Percentiles rank a stretch among this genome's conserved stretches.
Conservation (phyloP, 768 basidiomycete species). For the Kwoniella europaea region DNA sequence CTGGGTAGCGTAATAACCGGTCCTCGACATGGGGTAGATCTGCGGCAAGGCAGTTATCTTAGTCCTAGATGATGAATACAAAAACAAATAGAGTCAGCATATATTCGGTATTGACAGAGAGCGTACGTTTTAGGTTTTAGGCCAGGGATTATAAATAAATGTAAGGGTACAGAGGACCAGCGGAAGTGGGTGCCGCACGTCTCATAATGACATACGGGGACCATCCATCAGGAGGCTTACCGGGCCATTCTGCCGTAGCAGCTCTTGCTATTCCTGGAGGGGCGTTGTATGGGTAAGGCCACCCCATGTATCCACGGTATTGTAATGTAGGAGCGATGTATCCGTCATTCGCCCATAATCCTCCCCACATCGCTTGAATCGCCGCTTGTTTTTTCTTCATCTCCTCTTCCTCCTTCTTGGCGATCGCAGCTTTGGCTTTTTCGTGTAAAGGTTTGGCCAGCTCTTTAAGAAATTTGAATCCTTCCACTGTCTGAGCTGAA, state of each 20-base stretch:
- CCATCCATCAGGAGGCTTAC: conserved; percentile 50
- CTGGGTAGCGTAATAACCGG: conserved; percentile 46
- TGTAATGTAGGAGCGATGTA: conserved; percentile 16
- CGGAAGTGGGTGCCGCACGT: conserved; percentile 10
- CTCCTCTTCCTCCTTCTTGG: conserved; percentile 45
- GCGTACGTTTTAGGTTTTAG: conserved; percentile 12
- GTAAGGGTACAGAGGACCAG: conserved; percentile 22
- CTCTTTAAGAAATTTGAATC: conserved; percentile 40
- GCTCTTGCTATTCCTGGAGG: conserved; percentile 36
- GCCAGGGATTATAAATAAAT: conserved; percentile 18
- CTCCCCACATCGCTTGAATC: conserved; percentile 53
- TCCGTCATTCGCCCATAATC: conserved; percentile 46
- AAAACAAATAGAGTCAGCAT: conserved; percentile 8
- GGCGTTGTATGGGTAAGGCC: conserved; percentile 42
- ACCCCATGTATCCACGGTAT: conserved; percentile 39
- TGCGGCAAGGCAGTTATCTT: conserved; percentile 43
- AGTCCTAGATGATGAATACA: conserved; percentile 23
- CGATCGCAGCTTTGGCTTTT: conserved; percentile 40
- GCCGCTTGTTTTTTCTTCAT: conserved; percentile 46
- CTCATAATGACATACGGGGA: conserved; percentile 41
- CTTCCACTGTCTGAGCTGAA: conserved; percentile 28
- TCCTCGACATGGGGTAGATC: conserved; percentile 49
- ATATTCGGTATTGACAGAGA: not conserved
- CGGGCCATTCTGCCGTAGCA: conserved; percentile 32
- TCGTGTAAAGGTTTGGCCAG: conserved; percentile 31